Conservation (phyloP, 2,329 filamentous ascomycete genomes). For the Pseudonectria buxi region DNA sequence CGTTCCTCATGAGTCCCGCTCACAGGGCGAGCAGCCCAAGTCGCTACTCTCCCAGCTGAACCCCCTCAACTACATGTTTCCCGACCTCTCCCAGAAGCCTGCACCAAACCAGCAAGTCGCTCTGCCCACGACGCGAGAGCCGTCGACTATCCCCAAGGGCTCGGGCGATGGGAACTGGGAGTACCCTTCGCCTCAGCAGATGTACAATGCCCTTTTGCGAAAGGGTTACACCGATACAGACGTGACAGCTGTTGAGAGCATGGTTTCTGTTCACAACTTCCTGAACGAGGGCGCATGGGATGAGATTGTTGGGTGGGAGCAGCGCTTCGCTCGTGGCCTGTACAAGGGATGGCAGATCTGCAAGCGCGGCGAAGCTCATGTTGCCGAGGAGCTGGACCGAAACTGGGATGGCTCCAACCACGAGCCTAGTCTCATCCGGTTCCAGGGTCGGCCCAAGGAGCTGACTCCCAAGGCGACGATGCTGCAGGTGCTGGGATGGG, state of each 20-base stretch:
- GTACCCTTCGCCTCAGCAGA: slow-evolving; percentile 96
- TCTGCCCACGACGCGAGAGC: slow-evolving; percentile 74
- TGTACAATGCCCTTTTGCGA: slow-evolving; percentile 96
- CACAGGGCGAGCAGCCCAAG: slow-evolving; percentile 29
- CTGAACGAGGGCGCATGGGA: slow-evolving; percentile 95
- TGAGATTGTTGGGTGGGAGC: slow-evolving; percentile 92
- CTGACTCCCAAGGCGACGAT: slow-evolving; percentile 88
- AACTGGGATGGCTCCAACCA: slow-evolving; percentile 47
- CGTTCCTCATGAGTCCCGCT: slow-evolving; percentile 34
- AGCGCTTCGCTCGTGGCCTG: slow-evolving; percentile 71
- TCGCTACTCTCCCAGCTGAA: slow-evolving; percentile 52
- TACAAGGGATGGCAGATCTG: slow-evolving; percentile 67
- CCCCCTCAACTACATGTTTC: slow-evolving; percentile 92
- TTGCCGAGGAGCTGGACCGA: slow-evolving; percentile 36
- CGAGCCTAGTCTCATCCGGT: slow-evolving; percentile 71
- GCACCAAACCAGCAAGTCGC: slow-evolving; percentile 64
- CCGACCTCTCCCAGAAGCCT: slow-evolving; percentile 71
- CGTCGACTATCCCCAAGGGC: slow-evolving; percentile 85
- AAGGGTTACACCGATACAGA: slow-evolving; percentile 96
- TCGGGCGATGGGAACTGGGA: slow-evolving; percentile 81
- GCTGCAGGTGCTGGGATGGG: slow-evolving; percentile 68
- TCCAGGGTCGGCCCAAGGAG: slow-evolving; percentile 83
- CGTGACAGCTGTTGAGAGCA: slow-evolving; percentile 84
- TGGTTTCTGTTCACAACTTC: slow-evolving; percentile 98
- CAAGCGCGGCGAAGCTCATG: slow-evolving; percentile 63